Conservation (phyloP, 352 stramenopile species). For the Globisporangium orthogonon region DNA sequence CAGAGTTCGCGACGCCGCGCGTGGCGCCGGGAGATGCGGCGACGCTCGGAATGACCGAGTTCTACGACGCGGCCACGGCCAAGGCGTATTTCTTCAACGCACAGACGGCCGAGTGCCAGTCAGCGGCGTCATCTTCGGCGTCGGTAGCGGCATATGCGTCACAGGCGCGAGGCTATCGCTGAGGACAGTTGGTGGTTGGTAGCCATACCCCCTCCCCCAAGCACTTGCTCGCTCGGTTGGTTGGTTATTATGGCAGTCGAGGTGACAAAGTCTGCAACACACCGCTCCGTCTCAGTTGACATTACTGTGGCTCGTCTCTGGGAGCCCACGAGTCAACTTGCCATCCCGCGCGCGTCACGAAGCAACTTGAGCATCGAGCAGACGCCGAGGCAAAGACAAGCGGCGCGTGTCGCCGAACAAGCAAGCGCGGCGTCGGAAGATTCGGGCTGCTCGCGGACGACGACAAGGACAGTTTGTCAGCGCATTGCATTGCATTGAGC, state of each 20-base stretch:
- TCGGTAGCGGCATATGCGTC: not conserved
- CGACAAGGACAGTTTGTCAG: too few species aligned
- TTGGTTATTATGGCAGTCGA: not conserved
- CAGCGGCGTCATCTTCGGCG: constrained; percentile 9
- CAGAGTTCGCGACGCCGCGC: constrained; percentile 36
- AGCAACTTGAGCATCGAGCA: not conserved
- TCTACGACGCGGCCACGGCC: constrained; percentile 32
- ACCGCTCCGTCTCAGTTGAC: not conserved
- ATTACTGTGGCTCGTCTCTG: not conserved
- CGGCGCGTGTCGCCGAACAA: not conserved
- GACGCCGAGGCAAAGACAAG: constrained; percentile 2
- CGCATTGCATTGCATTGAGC: too few species aligned
- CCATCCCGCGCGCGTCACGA: not conserved
- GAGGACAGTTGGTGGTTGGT: not conserved
- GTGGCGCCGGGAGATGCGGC: constrained; percentile 13
- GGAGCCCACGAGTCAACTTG: not conserved
- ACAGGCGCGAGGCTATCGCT: constrained; percentile 8
- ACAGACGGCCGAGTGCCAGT: constrained; percentile 44
- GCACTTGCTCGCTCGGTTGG: not conserved
- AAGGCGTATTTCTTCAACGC: constrained; percentile 42
- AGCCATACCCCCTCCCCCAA: not conserved
- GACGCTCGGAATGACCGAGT: constrained; percentile 14
- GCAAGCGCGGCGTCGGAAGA: not conserved
- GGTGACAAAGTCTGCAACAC: not conserved
- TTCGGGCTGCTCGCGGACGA: not conserved